Evolutionary conservation across 805 yeast species (phyloP).

Genomic region (Nakazawaea wyomingensis): DNA sequence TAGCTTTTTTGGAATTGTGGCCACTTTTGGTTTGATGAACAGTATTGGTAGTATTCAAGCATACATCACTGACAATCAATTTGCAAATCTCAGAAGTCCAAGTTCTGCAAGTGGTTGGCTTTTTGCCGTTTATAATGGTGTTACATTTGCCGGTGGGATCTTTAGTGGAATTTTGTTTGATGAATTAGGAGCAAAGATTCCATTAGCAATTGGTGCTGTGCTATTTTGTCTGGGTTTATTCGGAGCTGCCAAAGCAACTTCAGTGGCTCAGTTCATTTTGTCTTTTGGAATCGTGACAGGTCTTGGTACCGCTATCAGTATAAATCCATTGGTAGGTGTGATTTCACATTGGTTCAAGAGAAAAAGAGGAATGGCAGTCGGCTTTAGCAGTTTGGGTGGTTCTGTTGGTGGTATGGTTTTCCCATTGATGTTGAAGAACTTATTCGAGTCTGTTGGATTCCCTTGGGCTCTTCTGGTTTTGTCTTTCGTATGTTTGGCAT

Average conservation of each 20-base stretch:
- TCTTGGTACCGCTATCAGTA: slow-evolving; percentile 35
- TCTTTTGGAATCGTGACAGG: slow-evolving; percentile 47
- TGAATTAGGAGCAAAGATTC: slow-evolving; percentile 42
- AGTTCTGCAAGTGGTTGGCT: slow-evolving; percentile 34
- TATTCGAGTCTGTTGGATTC: slow-evolving; percentile 41
- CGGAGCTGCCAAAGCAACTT: slow-evolving; percentile 44
- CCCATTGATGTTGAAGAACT: slow-evolving; percentile 38
- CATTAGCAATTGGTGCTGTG: slow-evolving; percentile 36
- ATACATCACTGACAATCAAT: slow-evolving; percentile 42
- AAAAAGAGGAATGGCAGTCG: slow-evolving; percentile 39
- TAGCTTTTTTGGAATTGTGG: slow-evolving; percentile 48
- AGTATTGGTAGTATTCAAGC: slow-evolving; percentile 60
- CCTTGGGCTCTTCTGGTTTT: slow-evolving; percentile 48
- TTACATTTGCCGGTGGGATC: slow-evolving; percentile 19
- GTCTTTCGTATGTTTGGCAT: slow-evolving; percentile 36
- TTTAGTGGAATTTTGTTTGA: slow-evolving; percentile 49
- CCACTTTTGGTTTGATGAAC: slow-evolving; percentile 52
- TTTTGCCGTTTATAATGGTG: slow-evolving; percentile 7
- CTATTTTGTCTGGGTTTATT: slow-evolving; percentile 44
- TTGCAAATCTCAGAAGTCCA: slow-evolving; percentile 23
- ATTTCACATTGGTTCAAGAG: slow-evolving; percentile 40
- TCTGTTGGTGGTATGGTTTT: slow-evolving; percentile 46
- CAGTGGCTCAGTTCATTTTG: slow-evolving; percentile 51
- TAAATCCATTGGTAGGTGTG: slow-evolving; percentile 38
- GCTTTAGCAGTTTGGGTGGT: slow-evolving; percentile 45